Evolutionary conservation across 1,284 basidiomycete genomes (phyloP), one percentile per base, ranked within the genome.

Genomic region (Cystobasidium pallidum): DNA sequence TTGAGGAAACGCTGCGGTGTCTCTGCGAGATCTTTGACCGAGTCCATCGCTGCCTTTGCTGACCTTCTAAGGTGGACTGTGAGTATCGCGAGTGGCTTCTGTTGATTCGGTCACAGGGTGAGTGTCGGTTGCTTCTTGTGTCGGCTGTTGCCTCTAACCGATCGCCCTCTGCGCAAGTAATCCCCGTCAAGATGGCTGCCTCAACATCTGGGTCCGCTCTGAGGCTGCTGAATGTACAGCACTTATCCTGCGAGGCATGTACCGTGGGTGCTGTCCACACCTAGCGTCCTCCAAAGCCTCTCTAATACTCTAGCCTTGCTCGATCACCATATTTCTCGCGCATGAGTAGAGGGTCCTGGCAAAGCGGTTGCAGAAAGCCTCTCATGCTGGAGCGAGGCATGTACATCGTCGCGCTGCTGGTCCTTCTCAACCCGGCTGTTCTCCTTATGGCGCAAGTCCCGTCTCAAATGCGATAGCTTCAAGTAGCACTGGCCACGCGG

Each of bases 1-100:
- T 88, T 90, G 77, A 94, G 78, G 82, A 98, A 98, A 80, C 92
- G 87, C 81, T 93, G 91, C 66, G 94, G 94, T 75, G 95, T 86
- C 75, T 97, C 93, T 76, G 90, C 83, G 82, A 97, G 88, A 80
- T 98, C 95, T 81, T 87, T 89, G 77, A 96, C 81, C 21, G 52
- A 55, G 30, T 74, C 73, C 73, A 74, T 74, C 17, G 54, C 43
- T 71, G 32, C 13, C 55, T 11, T 6, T 24, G 24, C 21, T 45
- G 67, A 19, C 19, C 39, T 45, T n/a, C 7, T n/a, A 45, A 19
- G 15, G n/a, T 15, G 19, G 15, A 45, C 11, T 45, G 43, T 45
- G 15, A 19, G 11, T 45, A 13, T 45, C 8, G 41, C 30, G 62
- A 8, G 15, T 17, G n/a, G 59, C 15, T 30, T 51, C 7, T 26